Evolutionary conservation across 1,284 basidiomycete genomes (phyloP).

Genomic region (Fomes fomentarius): DNA sequence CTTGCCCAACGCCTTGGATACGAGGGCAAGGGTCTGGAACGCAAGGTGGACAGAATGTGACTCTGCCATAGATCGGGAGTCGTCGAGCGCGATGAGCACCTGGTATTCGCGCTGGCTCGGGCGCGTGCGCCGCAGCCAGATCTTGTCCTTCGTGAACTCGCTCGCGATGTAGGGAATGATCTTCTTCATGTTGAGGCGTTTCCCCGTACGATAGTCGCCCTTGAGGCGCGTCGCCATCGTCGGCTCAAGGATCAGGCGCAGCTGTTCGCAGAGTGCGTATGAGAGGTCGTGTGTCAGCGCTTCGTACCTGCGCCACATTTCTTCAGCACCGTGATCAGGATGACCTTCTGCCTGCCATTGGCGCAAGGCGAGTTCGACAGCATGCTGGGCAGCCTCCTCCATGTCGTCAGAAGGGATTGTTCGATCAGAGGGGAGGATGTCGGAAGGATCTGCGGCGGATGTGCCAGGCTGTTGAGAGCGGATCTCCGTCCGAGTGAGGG

Average conservation of each 20-base stretch:
- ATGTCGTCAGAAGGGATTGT: constrained; percentile 1
- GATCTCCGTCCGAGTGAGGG: constrained; percentile 45
- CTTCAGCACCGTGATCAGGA: constrained; percentile 61
- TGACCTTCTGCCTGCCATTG: constrained; percentile 67
- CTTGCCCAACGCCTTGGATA: constrained; percentile 88
- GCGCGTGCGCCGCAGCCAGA: constrained; percentile 95
- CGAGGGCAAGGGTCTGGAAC: constrained; percentile 92
- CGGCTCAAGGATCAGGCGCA: constrained; percentile 95
- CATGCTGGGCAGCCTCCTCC: constrained; percentile 26
- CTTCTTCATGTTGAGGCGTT: constrained; percentile 99
- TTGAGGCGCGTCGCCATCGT: constrained; percentile 93
- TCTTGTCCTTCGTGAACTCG: constrained; percentile 99
- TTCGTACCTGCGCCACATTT: constrained; percentile 91
- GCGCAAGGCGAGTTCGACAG: constrained; percentile 65
- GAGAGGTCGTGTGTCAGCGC: constrained; percentile 91
- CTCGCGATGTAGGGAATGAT: constrained; percentile 98
- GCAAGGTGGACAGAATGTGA: constrained; percentile 93
- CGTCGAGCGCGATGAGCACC: constrained; percentile 93
- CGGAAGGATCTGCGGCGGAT: constrained; percentile 2
- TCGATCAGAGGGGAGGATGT: constrained; percentile 8
- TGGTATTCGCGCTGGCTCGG: constrained; percentile 97
- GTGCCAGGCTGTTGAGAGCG: constrained; percentile 20
- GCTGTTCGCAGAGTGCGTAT: constrained; percentile 92
- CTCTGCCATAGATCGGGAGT: constrained; percentile 97
- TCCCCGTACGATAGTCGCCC: constrained; percentile 98